Evolutionary conservation across 1,284 basidiomycete genomes (phyloP).

Genomic region (Ustilago tritici): DNA sequence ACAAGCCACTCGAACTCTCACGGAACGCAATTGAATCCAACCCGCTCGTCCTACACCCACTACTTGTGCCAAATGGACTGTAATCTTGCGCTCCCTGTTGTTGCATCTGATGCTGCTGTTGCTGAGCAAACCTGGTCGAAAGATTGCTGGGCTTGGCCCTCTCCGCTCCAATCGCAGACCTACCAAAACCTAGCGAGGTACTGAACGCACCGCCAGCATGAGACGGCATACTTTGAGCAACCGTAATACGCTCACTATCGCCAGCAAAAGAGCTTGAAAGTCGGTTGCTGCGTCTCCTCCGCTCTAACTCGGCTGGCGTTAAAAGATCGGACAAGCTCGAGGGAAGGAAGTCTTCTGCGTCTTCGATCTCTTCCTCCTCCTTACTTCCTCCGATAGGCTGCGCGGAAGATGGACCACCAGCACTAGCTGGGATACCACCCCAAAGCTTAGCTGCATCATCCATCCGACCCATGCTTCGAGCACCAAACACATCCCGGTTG

Average conservation of each 20-base stretch:
- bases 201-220: constrained; percentile 29
- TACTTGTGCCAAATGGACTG: constrained; percentile 19
- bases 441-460: constrained; percentile 47
- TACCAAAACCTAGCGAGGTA: constrained; percentile 35
- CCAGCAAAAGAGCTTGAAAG: constrained; percentile 43
- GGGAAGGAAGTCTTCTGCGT: constrained; percentile 72
- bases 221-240: constrained; percentile 61
- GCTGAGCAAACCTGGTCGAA: constrained; percentile 47
- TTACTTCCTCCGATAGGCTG: constrained; percentile 15
- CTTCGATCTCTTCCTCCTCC: constrained; percentile 48
- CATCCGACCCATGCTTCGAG: constrained; percentile 41
- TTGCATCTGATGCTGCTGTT: constrained; percentile 27
- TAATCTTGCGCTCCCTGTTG: constrained; percentile 20
- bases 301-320: constrained; percentile 67
- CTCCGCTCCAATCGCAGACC: constrained; percentile 33
- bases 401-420: neutral
- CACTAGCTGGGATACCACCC: constrained; percentile 23
- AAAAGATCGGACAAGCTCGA: constrained; percentile 67
- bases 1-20: constrained; percentile 20
- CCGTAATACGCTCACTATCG: constrained; percentile 25
- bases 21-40: constrained; percentile 43
- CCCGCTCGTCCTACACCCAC: constrained; percentile 22
- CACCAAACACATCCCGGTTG: constrained; percentile 39
- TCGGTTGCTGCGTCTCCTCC: constrained; percentile 48
- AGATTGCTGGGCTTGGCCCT: constrained; percentile 43